Evolutionary conservation across 148 eudicot species (phyloP), one percentile per base, ranked within the genome.

Genomic region (Rhododendron simsii): DNA sequence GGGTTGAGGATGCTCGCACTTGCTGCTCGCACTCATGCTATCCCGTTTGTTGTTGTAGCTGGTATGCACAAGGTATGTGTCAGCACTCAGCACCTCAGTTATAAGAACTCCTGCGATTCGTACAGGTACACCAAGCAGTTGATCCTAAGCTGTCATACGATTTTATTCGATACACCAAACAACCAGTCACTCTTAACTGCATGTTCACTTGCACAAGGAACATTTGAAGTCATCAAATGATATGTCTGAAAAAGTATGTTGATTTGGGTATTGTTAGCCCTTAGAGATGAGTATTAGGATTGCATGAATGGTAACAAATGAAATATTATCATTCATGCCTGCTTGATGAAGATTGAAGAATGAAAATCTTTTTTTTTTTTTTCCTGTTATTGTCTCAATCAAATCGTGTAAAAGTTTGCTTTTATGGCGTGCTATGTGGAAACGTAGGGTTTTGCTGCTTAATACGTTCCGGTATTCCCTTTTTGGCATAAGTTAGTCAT

Each of bases 1-100:
- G 99, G 99, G 82, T 88, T 97, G 91, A 95, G 95, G 90, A 95
- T 97, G 99, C 93, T 95, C 84, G 99, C 99, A 83, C 91, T 97
- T 79, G 98, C 99, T 50, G 99, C 99, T 85, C 95, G 95, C 89
- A 92, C 96, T 87, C 98, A 97, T 88, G 98, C 99, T 55, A 98
- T 95, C 69, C 99, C 99, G 21, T 97, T 97, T 94, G 99, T 94
- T 82, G 99, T 97, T 41, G 94, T 97, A 80, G 98, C 96, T 85
- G 99, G 98, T 78, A 93, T 94, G 89, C 98, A 95, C 85, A 95
- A 97, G 99, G 99, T 97, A 89, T 73, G n/a, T 83, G 50, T 44
- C 35, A 18, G 10, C 47, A 39, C 3, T 44, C 35, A 18, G 23
- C 47, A 76, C 12, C n/a, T 16, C 45, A 76, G 47, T 18, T 35